These are phyloP conservation scores for Metschnikowia hibisci DNA, from an alignment of 805 yeast species.

Conservation along the genomic window DNA sequence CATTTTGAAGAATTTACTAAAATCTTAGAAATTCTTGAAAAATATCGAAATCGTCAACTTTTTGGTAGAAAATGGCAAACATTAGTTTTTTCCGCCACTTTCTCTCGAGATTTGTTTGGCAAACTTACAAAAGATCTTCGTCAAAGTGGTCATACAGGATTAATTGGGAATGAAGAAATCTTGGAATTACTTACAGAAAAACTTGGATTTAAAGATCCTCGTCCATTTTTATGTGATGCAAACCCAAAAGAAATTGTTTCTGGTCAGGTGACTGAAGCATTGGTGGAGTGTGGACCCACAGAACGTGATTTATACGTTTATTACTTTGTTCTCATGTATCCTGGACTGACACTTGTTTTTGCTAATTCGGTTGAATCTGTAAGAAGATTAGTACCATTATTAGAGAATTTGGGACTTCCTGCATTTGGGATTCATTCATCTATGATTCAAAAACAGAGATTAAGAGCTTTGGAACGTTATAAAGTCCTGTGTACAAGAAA, in stretches of 20 bases:
- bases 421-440: conserved; percentile 83
- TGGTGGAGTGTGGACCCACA: conserved; percentile 85
- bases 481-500: conserved; percentile 45
- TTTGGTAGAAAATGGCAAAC: conserved; percentile 66
- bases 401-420: conserved; percentile 65
- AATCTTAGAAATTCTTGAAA: conserved; percentile 61
- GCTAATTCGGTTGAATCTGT: conserved; percentile 96
- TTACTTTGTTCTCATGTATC: conserved; percentile 79
- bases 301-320: conserved; percentile 89
- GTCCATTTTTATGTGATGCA: conserved; percentile 74
- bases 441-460: conserved; percentile 91
- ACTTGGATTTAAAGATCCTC: conserved; percentile 61
- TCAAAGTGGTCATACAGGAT: conserved; percentile 20
- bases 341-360: conserved; percentile 86
- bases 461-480: conserved; percentile 81
- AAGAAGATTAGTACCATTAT: conserved; percentile 72
- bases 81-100: conserved; percentile 92
- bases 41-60: conserved; percentile 42
- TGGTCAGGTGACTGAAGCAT: conserved; percentile 70
- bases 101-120: conserved; percentile 74
- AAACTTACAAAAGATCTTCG: conserved; percentile 50
- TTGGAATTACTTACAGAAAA: conserved; percentile 62
- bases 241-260: conserved; percentile 83
- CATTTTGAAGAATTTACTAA: conserved; percentile 91
- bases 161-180: conserved; percentile 54